Conservation (phyloP, 1,284 basidiomycete species). For the Boletus calvinii region DNA sequence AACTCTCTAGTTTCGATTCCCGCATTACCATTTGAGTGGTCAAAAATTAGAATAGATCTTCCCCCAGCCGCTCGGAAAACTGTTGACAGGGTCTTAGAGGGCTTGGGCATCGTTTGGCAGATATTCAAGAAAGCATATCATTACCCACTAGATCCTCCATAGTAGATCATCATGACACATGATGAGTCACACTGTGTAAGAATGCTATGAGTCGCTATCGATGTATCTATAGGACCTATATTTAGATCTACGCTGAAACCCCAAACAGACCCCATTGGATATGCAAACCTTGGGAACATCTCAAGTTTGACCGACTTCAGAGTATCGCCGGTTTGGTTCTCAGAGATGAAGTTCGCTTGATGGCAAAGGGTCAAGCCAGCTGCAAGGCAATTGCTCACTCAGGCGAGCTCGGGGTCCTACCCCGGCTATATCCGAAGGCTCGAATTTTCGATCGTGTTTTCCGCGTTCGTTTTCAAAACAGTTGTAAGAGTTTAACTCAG, state of each 20-base stretch:
- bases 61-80: constrained; percentile 26
- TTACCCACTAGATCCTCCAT: constrained; percentile 55
- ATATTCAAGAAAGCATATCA: constrained; percentile 50
- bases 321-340: too few relatives aligned
- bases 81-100: constrained; percentile 36
- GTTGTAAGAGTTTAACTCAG: too few relatives aligned
- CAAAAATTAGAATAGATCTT: constrained; percentile 27
- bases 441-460: too few relatives aligned
- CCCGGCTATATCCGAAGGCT: too few relatives aligned
- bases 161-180: constrained; percentile 3
- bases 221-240: constrained; percentile 20
- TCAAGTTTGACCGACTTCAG: too few relatives aligned
- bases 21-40: constrained; percentile 28
- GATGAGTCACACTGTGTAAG: not conserved
- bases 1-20: constrained; percentile 18
- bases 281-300: not conserved
- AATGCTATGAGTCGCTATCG: constrained; percentile 5
- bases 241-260: not conserved
- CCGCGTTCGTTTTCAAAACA: too few relatives aligned
- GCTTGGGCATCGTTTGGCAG: constrained; percentile 47
- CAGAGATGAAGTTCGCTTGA: too few relatives aligned
- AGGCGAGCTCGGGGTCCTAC: too few relatives aligned
- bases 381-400: too few relatives aligned
- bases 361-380: too few relatives aligned
- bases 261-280: not conserved